A percentile compares a stretch with the other conserved stretches of the same genome.
Conservation (phyloP, 331 rosid genomes). For the Rosa hybrid region DNA sequence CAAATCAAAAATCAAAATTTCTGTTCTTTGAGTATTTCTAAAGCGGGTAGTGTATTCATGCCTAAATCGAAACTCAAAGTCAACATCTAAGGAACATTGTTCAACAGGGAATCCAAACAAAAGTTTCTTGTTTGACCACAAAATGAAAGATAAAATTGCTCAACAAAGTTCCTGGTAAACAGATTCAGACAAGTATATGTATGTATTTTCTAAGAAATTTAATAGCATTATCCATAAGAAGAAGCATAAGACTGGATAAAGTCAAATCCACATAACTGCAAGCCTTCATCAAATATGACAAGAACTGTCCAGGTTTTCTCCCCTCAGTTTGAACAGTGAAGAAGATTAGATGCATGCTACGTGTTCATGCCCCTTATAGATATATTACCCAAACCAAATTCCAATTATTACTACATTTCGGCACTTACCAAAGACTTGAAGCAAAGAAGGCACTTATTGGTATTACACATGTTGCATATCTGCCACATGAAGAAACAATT, state of each 20-base stretch:
- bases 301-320: neutral
- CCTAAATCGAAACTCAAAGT: neutral
- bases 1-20: neutral
- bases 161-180: neutral
- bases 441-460: conserved; percentile 97
- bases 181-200: neutral
- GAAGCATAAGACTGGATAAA: neutral
- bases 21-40: neutral
- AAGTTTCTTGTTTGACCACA: neutral
- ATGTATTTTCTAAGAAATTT: neutral
- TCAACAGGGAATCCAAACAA: neutral
- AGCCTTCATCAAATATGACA: conserved; percentile 13
- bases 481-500: conserved; percentile 38
- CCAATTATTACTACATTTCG: conserved; percentile 2
- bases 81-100: neutral
- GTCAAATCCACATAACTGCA: neutral
- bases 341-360: conserved; percentile 8
- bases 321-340: neutral
- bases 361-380: neutral
- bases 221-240: neutral
- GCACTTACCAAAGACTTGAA: conserved; percentile 91
- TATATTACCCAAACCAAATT: conserved; percentile 6
- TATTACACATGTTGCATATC: conserved; percentile 93
- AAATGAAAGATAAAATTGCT: neutral
- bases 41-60: neutral